A percentile compares a stretch with the other conserved stretches of the same genome.
These are phyloP conservation scores for Alternaria longipes DNA, from an alignment of 2,329 filamentous ascomycete species.

Conservation along the genomic window DNA sequence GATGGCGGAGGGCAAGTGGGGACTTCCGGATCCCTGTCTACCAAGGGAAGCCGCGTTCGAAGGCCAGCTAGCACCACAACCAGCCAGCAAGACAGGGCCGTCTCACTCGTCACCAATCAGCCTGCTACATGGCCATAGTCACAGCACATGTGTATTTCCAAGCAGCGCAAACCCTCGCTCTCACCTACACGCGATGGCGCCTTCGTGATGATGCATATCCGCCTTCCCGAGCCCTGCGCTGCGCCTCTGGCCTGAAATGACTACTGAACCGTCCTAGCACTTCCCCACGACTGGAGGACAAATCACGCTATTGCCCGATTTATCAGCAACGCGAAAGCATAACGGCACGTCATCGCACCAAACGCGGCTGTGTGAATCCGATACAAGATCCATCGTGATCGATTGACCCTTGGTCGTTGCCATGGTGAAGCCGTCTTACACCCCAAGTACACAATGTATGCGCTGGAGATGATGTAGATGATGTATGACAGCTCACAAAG, in stretches of 20 bases:
- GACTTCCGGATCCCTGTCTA: slow-evolving; percentile 14
- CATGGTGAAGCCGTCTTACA: not conserved
- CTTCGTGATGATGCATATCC: not conserved
- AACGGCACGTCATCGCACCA: slow-evolving; percentile 26
- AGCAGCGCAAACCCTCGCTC: not conserved
- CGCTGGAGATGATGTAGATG: not conserved
- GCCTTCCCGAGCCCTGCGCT: slow-evolving; percentile 4
- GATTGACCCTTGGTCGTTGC: not conserved
- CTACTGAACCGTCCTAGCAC: slow-evolving; percentile 7
- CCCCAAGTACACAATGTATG: not conserved
- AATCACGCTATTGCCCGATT: slow-evolving; percentile 28
- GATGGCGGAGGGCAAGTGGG: slow-evolving; percentile 27
- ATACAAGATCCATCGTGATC: not conserved
- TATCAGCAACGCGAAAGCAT: slow-evolving; percentile 36
- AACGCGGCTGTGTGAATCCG: not conserved
- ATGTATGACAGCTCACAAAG: not conserved
- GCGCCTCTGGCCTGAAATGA: not conserved
- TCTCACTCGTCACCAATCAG: not conserved
- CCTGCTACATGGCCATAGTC: not conserved
- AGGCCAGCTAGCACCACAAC: slow-evolving; percentile 4
- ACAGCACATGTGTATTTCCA: slow-evolving; percentile 3
- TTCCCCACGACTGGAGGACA: slow-evolving; percentile 28
- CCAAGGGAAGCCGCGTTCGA: slow-evolving; percentile 12
- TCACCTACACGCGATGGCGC: not conserved
- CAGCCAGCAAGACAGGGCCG: slow-evolving; percentile 1